Evolutionary conservation across 805 yeast genomes (phyloP).

Genomic region (Zygosaccharomyces gambellarensis): DNA sequence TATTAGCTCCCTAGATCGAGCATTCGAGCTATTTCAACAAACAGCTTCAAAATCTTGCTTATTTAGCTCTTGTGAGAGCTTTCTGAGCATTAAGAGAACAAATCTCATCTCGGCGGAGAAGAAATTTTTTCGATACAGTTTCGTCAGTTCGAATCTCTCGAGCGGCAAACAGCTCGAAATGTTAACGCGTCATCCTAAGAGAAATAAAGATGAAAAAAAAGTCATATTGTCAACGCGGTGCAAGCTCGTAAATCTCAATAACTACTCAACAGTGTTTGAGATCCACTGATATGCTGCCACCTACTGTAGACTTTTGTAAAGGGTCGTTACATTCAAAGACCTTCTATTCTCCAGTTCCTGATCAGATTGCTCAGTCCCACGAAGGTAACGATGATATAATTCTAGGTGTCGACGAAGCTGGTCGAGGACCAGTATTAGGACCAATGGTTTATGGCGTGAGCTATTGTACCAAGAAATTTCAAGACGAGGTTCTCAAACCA

Average conservation of each 20-base stretch:
- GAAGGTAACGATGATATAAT: constrained; percentile 29
- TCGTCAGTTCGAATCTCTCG: not conserved
- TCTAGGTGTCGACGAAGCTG: constrained; percentile 97
- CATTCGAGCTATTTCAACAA: not conserved
- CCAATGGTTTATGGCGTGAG: constrained; percentile 96
- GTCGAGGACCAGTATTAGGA: constrained; percentile 96
- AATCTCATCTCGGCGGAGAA: not conserved
- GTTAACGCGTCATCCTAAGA: not conserved
- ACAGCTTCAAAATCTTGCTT: not conserved
- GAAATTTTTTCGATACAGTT: not conserved
- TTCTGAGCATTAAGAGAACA: not conserved
- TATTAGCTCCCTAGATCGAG: not conserved
- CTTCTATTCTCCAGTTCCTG: constrained; percentile 48
- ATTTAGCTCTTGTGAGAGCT: not conserved
- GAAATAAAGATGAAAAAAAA: not conserved
- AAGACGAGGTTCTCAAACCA: constrained; percentile 42
- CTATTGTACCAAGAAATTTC: constrained; percentile 58
- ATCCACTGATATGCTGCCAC: constrained; percentile 22
- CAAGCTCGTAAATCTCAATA: not conserved
- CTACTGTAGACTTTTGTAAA: constrained; percentile 26
- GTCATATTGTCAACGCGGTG: not conserved
- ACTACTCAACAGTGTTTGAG: not conserved
- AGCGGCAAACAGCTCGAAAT: not conserved
- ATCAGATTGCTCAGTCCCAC: not conserved
- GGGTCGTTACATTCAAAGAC: constrained; percentile 40